These are phyloP conservation scores for Bretziella fagacearum DNA, from an alignment of 2,329 filamentous ascomycete genomes.

Conservation along the genomic window DNA sequence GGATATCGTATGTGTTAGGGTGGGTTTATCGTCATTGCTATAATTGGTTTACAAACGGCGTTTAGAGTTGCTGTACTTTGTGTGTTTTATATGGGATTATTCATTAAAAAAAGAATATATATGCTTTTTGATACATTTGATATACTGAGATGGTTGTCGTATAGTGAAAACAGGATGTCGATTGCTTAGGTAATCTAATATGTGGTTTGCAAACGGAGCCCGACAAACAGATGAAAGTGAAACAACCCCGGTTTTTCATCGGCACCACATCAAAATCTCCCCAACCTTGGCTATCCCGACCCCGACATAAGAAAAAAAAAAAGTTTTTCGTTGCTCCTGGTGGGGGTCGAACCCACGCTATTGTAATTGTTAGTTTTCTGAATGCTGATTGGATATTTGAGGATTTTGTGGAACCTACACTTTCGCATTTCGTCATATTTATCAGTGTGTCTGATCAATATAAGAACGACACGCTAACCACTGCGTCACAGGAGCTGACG, in stretches of 20 bases:
- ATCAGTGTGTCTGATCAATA: conserved; percentile 15
- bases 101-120: too few species aligned
- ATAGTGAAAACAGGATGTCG: too few species aligned
- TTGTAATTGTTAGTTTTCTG: conserved; percentile 12
- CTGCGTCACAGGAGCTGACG: conserved; percentile 16
- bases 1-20: too few species aligned
- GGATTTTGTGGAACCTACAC: conserved; percentile 11
- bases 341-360: conserved; percentile 17
- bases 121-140: too few species aligned
- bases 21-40: too few species aligned
- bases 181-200: too few species aligned
- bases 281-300: background rate
- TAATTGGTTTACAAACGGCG: too few species aligned
- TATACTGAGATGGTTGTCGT: too few species aligned
- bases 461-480: conserved; percentile 17
- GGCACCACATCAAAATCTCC: background rate
- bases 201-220: too few species aligned
- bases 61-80: background rate
- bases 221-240: too few species aligned
- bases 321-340: conserved; percentile 15
- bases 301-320: conserved; percentile 9
- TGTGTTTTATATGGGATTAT: too few species aligned
- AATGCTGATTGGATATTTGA: conserved; percentile 9
- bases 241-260: too few species aligned
- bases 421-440: conserved; percentile 17